Evolutionary conservation across 2,329 filamentous ascomycete species (phyloP).

Genomic region (Trichoderma cornu-damae): DNA sequence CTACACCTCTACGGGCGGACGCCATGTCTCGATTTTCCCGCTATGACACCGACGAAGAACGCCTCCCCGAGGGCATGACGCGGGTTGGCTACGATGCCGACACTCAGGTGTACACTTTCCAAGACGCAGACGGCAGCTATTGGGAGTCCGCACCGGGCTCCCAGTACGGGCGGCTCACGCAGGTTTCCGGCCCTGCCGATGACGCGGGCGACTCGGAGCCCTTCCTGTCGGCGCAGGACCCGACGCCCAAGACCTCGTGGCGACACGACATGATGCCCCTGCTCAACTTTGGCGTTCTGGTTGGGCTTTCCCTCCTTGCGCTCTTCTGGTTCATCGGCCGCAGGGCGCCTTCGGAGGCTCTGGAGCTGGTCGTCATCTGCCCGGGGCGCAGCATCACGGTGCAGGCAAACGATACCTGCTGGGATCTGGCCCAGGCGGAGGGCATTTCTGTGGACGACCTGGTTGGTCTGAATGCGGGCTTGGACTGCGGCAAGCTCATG

Average conservation of each 20-base stretch:
- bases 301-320: conserved; percentile 46
- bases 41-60: conserved; percentile 45
- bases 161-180: conserved; percentile 45
- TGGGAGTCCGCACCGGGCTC: conserved; percentile 49
- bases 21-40: conserved; percentile 41
- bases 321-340: conserved; percentile 46
- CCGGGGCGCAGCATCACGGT: conserved; percentile 38
- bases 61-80: conserved; percentile 51
- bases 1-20: not conserved
- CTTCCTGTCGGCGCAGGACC: conserved; percentile 27
- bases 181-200: conserved; percentile 30
- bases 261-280: conserved; percentile 50
- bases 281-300: conserved; percentile 53
- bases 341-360: conserved; percentile 22
- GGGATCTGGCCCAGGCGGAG: conserved; percentile 43
- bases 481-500: conserved; percentile 44
- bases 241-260: conserved; percentile 39
- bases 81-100: conserved; percentile 54
- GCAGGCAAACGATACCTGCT: conserved; percentile 47
- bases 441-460: conserved; percentile 43
- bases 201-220: conserved; percentile 29
- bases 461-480: conserved; percentile 39
- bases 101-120: conserved; percentile 48
- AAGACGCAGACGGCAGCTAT: conserved; percentile 42
- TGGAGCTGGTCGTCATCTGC: conserved; percentile 25